These are phyloP conservation scores for Rhizopus microsporus DNA, from an alignment of 371 early-diverging fungal species.

Conservation along the genomic window DNA sequence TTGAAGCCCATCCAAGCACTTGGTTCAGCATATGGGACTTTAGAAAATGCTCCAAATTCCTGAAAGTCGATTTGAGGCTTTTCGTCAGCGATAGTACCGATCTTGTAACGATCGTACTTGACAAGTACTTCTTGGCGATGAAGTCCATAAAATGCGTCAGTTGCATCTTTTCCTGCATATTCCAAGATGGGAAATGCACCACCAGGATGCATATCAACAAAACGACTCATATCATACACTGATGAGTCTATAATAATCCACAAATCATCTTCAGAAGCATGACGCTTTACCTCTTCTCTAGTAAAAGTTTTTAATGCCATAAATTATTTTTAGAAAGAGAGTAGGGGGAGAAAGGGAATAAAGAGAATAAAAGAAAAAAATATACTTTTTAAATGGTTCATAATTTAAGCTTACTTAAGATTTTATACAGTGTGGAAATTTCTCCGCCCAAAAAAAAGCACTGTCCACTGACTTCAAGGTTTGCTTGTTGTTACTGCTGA, in stretches of 20 bases:
- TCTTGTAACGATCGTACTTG: conserved; percentile 51
- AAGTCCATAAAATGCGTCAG: conserved; percentile 67
- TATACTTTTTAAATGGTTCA: not conserved
- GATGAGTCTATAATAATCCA: conserved; percentile 88
- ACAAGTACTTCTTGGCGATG: conserved; percentile 71
- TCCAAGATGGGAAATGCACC: conserved; percentile 75
- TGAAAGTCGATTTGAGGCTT: conserved; percentile 31
- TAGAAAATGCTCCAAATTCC: conserved; percentile 44
- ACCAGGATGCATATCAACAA: conserved; percentile 85
- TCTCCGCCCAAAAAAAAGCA: not conserved
- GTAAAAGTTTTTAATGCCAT: conserved; percentile 48
- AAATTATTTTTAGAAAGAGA: not conserved
- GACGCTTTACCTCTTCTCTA: conserved; percentile 74
- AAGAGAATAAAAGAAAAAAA: conserved; percentile 1
- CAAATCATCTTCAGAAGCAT: conserved; percentile 72
- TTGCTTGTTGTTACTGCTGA: too few relatives aligned
- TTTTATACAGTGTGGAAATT: not conserved
- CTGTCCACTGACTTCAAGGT: too few relatives aligned
- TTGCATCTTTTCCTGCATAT: conserved; percentile 74
- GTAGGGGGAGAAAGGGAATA: conserved; percentile 1
- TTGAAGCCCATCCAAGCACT: conserved; percentile 53
- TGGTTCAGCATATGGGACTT: conserved; percentile 62
- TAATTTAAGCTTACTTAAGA: not conserved
- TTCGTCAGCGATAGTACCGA: conserved; percentile 52
- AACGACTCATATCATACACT: conserved; percentile 92